These are phyloP conservation scores for Schoenoplectus triqueter DNA, from an alignment of 202 grass and related monocot species.

Conservation along the genomic window DNA sequence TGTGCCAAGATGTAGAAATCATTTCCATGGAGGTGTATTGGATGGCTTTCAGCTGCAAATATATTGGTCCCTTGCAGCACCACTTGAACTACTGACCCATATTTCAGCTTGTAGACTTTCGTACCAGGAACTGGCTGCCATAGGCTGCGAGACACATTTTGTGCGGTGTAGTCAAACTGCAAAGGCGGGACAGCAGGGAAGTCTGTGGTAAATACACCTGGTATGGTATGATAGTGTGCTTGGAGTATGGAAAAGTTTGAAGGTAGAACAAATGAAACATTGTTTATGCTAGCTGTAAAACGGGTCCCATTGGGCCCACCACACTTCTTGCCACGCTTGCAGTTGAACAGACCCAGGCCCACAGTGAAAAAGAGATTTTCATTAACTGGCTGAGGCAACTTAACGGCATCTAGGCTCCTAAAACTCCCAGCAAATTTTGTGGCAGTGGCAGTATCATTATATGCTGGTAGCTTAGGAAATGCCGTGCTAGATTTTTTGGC, in stretches of 20 bases:
- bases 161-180: constrained; percentile 79
- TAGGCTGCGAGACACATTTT: constrained; percentile 64
- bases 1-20: constrained; percentile 79
- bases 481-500: not conserved
- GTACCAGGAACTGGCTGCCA: constrained; percentile 72
- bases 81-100: constrained; percentile 67
- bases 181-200: constrained; percentile 69
- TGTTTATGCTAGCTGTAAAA: constrained; percentile 83
- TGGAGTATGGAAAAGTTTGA: constrained; percentile 66
- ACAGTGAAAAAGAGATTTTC: constrained; percentile 94
- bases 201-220: constrained; percentile 66
- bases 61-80: constrained; percentile 88
- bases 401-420: constrained; percentile 41
- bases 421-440: constrained; percentile 58
- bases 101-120: constrained; percentile 73
- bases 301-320: constrained; percentile 78
- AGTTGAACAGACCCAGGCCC: constrained; percentile 64
- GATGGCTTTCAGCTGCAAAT: constrained; percentile 82
- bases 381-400: constrained; percentile 48
- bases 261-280: constrained; percentile 81
- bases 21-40: constrained; percentile 88
- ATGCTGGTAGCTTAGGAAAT: constrained; percentile 67
- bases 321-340: constrained; percentile 47
- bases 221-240: constrained; percentile 49
- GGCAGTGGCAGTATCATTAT: constrained; percentile 69